Base-by-base conservation (phyloP, 306 rosid species). In the Inga leiocalycina region DNA sequence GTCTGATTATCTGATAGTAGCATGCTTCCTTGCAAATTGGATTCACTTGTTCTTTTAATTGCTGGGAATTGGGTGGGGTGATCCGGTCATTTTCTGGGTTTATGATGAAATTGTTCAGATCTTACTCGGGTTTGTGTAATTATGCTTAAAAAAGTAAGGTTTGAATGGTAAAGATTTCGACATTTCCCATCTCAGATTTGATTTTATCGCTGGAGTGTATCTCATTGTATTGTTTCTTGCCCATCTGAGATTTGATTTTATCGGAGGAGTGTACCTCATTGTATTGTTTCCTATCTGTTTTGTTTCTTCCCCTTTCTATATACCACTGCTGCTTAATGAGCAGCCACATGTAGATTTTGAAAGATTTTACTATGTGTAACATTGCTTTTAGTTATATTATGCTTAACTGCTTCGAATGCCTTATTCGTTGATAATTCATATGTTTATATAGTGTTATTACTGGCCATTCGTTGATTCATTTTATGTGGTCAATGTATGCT, bases 121-220 rank as follows among this genome's bases (percentile, higher is more conserved):
- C 39, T 75, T 17, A n/a, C 64, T 4, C 65, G 51, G 80, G 59
- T 72, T 71, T 48, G 62, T 70, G 24, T 69, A n/a, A 48, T 56
- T 77, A 10, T n/a, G 24, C 19, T 59, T 59, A 13, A 27, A 79
- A 17, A 79, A 17, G 15, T 4, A 1, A 43, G 44, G 20, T 4
- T 71, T 70, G 24, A 15, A 75, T 19, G 74, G 41, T 13, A 11
- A 48, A 45, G 35, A 20, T 11, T 22, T 64, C 67, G 9, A 27
- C 49, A 44, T 81, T 74, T 75, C 57, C 35, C 35, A 14, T 74
- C 14, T 61, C 66, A 45, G 20, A 61, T 61, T 10, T 37, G 12
- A 70, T 17, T 19, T 14, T 44, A 56, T 57, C 5, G 12, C 30
- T 24, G 45, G 52, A 30, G 69, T 30, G 41, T 34, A 65, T 34